A percentile compares a stretch with the other conserved stretches of the same genome.
These are phyloP conservation scores for Cytospora chrysosperma DNA, from an alignment of 2,329 filamentous ascomycete genomes.

Conservation along the genomic window DNA sequence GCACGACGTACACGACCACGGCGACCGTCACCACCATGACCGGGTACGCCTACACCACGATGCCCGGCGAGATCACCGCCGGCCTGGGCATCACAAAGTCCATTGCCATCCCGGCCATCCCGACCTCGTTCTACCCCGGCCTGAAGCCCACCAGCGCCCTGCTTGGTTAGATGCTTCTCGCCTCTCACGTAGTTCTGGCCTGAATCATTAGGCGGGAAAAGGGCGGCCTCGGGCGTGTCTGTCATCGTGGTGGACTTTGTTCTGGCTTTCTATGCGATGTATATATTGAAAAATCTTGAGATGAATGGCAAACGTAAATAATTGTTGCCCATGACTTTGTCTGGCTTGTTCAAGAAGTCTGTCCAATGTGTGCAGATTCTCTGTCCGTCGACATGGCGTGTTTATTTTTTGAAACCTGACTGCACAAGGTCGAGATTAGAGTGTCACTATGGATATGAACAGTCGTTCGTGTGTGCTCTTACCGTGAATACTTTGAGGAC, in stretches of 20 bases:
- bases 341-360: no score
- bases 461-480: not conserved
- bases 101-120: conserved; percentile 20
- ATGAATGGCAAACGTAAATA: not conserved
- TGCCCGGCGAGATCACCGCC: conserved; percentile 17
- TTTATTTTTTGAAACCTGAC: not conserved
- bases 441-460: no score
- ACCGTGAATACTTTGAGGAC: not conserved
- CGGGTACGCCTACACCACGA: conserved; percentile 17
- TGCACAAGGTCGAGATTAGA: not conserved
- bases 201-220: not conserved
- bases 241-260: not conserved
- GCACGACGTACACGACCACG: conserved; percentile 23
- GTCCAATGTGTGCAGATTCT: no score
- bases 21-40: conserved; percentile 16
- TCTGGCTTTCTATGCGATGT: not conserved
- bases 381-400: no score
- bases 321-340: not conserved
- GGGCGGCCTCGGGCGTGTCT: no score
- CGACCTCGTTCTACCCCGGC: conserved; percentile 20
- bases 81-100: conserved; percentile 16
- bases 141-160: conserved; percentile 16
- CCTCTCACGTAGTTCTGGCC: not conserved
- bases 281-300: not conserved
- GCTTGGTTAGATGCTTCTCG: not conserved